phyloP scores from a whole-genome alignment of 129 eudicot species.

The Escallonia rubra region DNA sequence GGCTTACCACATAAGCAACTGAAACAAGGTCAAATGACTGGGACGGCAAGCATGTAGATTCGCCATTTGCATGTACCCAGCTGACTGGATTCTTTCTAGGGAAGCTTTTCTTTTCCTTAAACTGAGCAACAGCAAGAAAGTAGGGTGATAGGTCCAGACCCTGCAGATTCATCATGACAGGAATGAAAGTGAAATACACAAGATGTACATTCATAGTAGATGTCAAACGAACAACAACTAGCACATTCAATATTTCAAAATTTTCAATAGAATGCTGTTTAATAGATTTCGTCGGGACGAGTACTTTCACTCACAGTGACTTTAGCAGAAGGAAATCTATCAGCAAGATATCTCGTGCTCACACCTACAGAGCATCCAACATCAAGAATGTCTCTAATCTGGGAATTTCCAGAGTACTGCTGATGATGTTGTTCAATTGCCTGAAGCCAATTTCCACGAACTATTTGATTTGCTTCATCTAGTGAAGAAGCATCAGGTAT shows the following conservation, averaged over 20 bases:
- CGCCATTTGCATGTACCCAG: conserved; percentile 98
- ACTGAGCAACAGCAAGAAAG: conserved; percentile 85
- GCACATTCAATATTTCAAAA: neutral
- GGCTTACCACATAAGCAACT: conserved; percentile 77
- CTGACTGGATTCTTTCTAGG: conserved; percentile 33
- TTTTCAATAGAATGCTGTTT: neutral
- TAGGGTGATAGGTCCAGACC: conserved; percentile 96
- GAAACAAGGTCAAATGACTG: conserved; percentile 93
- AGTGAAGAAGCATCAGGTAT: conserved; percentile 85
- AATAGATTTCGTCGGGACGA: neutral
- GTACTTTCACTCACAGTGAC: conserved; percentile 47
- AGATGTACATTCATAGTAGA: neutral
- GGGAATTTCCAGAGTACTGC: conserved; percentile 44
- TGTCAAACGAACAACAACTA: neutral
- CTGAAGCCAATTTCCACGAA: conserved; percentile 96
- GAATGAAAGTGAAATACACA: neutral
- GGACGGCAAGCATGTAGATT: conserved; percentile 79
- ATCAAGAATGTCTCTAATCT: conserved; percentile 67
- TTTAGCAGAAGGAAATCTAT: conserved; percentile 76
- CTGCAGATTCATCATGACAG: conserved; percentile 27
- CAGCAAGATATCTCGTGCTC: conserved; percentile 83
- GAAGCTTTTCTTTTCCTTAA: conserved; percentile 58
- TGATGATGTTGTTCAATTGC: conserved; percentile 74
- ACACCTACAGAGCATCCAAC: conserved; percentile 98
- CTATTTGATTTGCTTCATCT: conserved; percentile 83